These are phyloP conservation scores for Rhodotorula sp. DNA, from an alignment of 1,284 basidiomycete species.

Conservation along the genomic window DNA sequence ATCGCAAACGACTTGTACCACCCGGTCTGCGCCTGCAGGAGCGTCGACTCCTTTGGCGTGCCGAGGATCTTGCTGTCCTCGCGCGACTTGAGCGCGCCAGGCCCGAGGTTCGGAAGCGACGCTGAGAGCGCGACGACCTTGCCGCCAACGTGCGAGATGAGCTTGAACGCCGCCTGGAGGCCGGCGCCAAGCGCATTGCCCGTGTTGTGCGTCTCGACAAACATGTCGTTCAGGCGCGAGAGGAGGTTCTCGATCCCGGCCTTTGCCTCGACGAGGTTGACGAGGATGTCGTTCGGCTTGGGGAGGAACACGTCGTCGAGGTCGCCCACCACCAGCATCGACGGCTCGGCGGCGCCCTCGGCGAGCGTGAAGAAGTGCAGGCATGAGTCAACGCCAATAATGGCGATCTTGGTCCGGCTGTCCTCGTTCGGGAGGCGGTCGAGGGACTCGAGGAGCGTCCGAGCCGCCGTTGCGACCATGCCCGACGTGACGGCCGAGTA, in stretches of 20 bases:
- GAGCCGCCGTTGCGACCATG: slow-evolving; percentile 96
- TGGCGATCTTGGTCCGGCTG: slow-evolving; percentile 84
- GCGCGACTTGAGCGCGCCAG: slow-evolving; percentile 89
- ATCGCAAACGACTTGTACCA: slow-evolving; percentile 99
- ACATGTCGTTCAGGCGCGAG: slow-evolving; percentile 88
- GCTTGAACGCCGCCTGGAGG: slow-evolving; percentile 91
- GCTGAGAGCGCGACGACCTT: slow-evolving; percentile 91
- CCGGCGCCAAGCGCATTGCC: slow-evolving; percentile 96
- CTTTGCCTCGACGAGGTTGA: slow-evolving; percentile 87
- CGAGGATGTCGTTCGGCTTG: slow-evolving; percentile 90
- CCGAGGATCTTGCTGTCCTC: slow-evolving; percentile 97
- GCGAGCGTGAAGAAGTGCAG: slow-evolving; percentile 94
- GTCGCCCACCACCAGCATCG: slow-evolving; percentile 96
- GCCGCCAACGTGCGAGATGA: slow-evolving; percentile 91
- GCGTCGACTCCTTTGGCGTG: slow-evolving; percentile 85
- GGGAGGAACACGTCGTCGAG: slow-evolving; percentile 96
- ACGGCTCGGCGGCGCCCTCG: slow-evolving; percentile 73
- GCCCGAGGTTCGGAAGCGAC: slow-evolving; percentile 82
- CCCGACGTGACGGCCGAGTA: slow-evolving; percentile 88
- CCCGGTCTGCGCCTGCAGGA: slow-evolving; percentile 77
- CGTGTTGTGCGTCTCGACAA: slow-evolving; percentile 85
- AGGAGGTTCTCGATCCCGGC: slow-evolving; percentile 80
- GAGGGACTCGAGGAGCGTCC: slow-evolving; percentile 91
- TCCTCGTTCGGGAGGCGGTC: slow-evolving; percentile 96
- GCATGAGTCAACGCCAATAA: slow-evolving; percentile 89